Percentiles rank a stretch among this genome's conserved stretches.
phyloP scores from a whole-genome alignment of 2,329 filamentous ascomycete genomes.

The Ophiostoma novo-ulmi region DNA sequence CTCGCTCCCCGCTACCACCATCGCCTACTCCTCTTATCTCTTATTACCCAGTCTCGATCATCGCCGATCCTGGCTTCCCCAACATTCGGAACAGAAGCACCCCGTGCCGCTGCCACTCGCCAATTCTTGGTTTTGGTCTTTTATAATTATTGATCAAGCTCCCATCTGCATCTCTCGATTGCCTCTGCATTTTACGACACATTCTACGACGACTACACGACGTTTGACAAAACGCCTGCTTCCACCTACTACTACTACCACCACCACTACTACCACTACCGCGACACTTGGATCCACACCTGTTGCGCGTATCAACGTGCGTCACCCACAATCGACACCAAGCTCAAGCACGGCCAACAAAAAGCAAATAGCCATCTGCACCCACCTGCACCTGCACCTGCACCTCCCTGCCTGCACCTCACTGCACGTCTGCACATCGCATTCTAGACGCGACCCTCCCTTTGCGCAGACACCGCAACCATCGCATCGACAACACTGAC shows the following conservation, averaged over 20 bases:
- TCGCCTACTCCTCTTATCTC: not conserved
- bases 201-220: not conserved
- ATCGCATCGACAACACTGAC: not conserved
- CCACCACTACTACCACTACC: not conserved
- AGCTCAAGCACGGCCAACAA: conserved; percentile 1
- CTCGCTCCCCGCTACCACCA: not conserved
- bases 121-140: not conserved
- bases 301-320: conserved; percentile 15
- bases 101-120: not conserved
- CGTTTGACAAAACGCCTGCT: not conserved
- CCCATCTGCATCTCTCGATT: not conserved
- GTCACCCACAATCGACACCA: conserved; percentile 6
- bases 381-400: not conserved
- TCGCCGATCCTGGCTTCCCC: conserved; percentile 6
- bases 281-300: conserved; percentile 10
- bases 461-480: not conserved
- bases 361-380: not conserved
- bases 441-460: conserved; percentile 13
- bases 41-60: not conserved
- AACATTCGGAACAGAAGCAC: not conserved
- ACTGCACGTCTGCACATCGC: conserved; percentile 10
- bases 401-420: not conserved
- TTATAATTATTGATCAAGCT: not conserved
- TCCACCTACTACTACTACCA: not conserved
- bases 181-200: not conserved